Percentiles rank a stretch among this genome's conserved stretches.
phyloP scores from a whole-genome alignment of 2,329 filamentous ascomycete genomes.

The Aspergillus aculeatus region DNA sequence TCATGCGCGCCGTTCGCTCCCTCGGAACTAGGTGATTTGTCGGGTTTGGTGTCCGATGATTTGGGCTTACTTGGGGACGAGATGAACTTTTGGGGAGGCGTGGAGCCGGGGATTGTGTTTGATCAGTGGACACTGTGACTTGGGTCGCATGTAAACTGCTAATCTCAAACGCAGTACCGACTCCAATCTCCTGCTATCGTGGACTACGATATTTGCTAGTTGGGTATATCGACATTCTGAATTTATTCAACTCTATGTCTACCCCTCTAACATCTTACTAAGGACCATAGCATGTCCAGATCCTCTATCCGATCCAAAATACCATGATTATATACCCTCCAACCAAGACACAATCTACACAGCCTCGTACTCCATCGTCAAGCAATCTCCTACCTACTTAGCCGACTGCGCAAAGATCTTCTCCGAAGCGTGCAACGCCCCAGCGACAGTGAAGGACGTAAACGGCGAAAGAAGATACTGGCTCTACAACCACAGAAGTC shows the following conservation, averaged over 20 bases:
- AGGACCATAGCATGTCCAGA: too few species aligned
- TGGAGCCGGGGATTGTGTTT: constrained; percentile 22
- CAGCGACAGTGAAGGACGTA: constrained; percentile 33
- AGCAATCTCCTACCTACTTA: neutral
- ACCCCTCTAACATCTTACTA: too few species aligned
- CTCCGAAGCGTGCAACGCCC: constrained; percentile 32
- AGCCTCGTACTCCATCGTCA: too few species aligned
- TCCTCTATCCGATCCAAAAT: too few species aligned
- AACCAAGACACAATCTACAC: too few species aligned
- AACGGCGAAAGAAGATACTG: constrained; percentile 34
- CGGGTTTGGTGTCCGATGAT: constrained; percentile 10
- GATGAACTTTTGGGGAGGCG: constrained; percentile 22
- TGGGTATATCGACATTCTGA: too few species aligned
- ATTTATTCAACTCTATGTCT: neutral
- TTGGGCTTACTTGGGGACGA: constrained; percentile 16
- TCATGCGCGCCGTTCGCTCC: too few species aligned
- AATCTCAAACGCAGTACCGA: too few species aligned
- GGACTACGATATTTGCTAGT: too few species aligned
- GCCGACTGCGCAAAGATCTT: neutral
- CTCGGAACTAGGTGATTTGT: neutral
- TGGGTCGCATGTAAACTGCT: neutral
- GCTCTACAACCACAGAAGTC: constrained; percentile 17
- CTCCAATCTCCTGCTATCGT: neutral
- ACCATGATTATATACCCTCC: too few species aligned
- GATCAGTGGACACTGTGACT: constrained; percentile 26